Evolutionary conservation across 768 basidiomycete species (phyloP).

Genomic region (Xerocomellus dryophilus): DNA sequence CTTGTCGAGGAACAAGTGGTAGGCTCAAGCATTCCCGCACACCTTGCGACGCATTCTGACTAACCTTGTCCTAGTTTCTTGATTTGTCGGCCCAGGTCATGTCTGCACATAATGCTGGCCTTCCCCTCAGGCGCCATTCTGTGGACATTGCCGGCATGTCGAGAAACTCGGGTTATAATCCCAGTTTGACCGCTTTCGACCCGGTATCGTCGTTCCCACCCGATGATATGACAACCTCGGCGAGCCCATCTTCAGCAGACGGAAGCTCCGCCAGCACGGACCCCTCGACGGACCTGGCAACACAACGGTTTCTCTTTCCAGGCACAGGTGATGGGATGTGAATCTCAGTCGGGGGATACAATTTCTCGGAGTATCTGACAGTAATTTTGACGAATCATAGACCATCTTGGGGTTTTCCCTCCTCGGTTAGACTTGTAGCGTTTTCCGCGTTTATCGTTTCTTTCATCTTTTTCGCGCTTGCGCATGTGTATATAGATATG

Average conservation of each 20-base stretch:
- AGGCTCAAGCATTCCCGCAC: not conserved
- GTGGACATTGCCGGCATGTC: constrained; percentile 24
- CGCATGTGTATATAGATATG: not conserved
- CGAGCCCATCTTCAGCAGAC: constrained; percentile 23
- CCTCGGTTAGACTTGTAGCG: not conserved
- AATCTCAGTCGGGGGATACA: not conserved
- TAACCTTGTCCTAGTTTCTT: constrained; percentile 21
- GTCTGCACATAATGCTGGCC: constrained; percentile 20
- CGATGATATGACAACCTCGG: constrained; percentile 21
- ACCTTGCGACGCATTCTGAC: not conserved
- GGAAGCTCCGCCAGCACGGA: constrained; percentile 21
- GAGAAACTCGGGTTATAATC: constrained; percentile 6
- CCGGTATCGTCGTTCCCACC: constrained; percentile 8
- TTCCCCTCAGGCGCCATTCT: constrained; percentile 33
- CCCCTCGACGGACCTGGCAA: constrained; percentile 13
- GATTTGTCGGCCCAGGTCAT: constrained; percentile 30
- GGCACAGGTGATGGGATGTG: constrained; percentile 11
- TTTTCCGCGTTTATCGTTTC: not conserved
- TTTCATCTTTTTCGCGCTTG: not conserved
- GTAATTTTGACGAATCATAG: constrained; percentile 1
- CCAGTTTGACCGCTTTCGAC: constrained; percentile 18
- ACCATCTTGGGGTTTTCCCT: not conserved
- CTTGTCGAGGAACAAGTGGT: constrained; percentile 57
- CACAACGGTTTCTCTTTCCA: constrained; percentile 20
- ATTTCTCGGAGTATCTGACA: not conserved